These are phyloP conservation scores for Parathielavia hyrcaniae DNA, from an alignment of 495 filamentous ascomycete genomes.

Conservation along the genomic window DNA sequence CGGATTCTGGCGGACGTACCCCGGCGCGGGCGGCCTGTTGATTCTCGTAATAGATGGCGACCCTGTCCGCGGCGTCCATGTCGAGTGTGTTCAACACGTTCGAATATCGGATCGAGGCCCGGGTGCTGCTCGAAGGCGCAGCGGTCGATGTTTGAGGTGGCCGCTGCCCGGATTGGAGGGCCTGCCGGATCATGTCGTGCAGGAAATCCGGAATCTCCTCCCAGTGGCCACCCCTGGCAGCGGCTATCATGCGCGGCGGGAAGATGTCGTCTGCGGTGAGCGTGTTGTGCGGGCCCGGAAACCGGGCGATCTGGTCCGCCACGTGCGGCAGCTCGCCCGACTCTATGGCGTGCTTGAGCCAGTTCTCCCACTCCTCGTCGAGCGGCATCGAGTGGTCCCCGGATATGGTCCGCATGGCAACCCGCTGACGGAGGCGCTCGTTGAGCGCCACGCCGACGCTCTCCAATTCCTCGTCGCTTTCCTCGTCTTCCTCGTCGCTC, in stretches of 20 bases:
- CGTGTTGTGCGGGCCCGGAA: slow-evolving; percentile 26
- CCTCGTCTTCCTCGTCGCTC: slow-evolving; percentile 52
- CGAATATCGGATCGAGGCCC: slow-evolving; percentile 11
- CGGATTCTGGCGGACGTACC: background rate
- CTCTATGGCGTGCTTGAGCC: slow-evolving; percentile 75
- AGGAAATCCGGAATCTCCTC: slow-evolving; percentile 46
- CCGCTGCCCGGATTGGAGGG: slow-evolving; percentile 25
- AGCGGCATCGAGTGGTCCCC: slow-evolving; percentile 57
- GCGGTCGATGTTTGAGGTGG: slow-evolving; percentile 7
- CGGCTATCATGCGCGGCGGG: slow-evolving; percentile 39
- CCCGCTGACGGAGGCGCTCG: slow-evolving; percentile 62
- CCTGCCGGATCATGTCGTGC: slow-evolving; percentile 41
- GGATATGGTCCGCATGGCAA: slow-evolving; percentile 53
- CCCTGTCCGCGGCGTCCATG: background rate
- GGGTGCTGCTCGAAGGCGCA: slow-evolving; percentile 1
- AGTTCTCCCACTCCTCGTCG: slow-evolving; percentile 80
- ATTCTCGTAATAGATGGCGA: slow-evolving; percentile 12
- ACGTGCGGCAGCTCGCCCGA: slow-evolving; percentile 44
- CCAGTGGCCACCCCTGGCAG: slow-evolving; percentile 47
- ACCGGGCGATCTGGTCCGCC: slow-evolving; percentile 35
- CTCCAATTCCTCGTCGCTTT: slow-evolving; percentile 60
- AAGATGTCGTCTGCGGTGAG: slow-evolving; percentile 37
- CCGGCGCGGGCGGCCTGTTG: slow-evolving; percentile 8
- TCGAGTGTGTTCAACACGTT: slow-evolving; percentile 10
- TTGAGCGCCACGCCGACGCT: slow-evolving; percentile 70